Evolutionary conservation across 176 grass and related monocot genomes (phyloP).

Genomic region (Zea mays): Zm-B73-REFERENCE-NAM-5.0 NC_050098.1:14895001-14895500

Average conservation of each 20-base stretch:
- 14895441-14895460: not conserved
- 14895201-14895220: slow-evolving; percentile 21
- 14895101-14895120: slow-evolving; percentile 20
- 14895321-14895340: not conserved
- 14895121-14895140: not conserved
- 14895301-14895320: not conserved
- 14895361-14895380: not conserved
- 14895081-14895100: not conserved
- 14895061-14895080: too few species aligned
- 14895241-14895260: slow-evolving; percentile 11
- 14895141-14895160: slow-evolving; percentile 30
- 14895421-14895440: slow-evolving; percentile 11
- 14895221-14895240: slow-evolving; percentile 12
- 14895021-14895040: too few species aligned
- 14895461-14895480: slow-evolving; percentile 3
- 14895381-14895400: not conserved
- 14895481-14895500: slow-evolving; percentile 8
- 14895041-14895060: too few species aligned
- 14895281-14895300: slow-evolving; percentile 8
- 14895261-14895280: slow-evolving; percentile 8
- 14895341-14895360: not conserved
- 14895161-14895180: slow-evolving; percentile 9
- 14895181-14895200: slow-evolving; percentile 27
- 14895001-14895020: not conserved
- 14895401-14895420: not conserved